Evolutionary conservation across 1,139 yeast species (phyloP).

Genomic region (Arxiozyma bovina): DNA sequence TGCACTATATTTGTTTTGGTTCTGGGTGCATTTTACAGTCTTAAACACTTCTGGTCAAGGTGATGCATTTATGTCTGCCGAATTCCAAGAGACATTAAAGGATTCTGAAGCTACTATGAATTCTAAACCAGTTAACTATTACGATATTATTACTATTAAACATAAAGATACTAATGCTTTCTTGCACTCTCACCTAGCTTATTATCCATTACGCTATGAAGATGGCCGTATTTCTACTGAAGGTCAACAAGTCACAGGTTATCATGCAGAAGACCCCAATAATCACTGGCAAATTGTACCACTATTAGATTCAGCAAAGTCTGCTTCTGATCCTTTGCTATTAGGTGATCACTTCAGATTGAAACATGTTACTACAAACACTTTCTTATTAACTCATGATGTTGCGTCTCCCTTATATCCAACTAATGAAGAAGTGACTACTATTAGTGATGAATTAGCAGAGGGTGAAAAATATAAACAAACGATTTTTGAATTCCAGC

Average conservation of each 20-base stretch:
- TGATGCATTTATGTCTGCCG: conserved; percentile 84
- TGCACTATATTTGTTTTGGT: conserved; percentile 80
- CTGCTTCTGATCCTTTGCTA: conserved; percentile 40
- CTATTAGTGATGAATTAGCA: conserved; percentile 54
- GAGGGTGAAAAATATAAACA: conserved; percentile 53
- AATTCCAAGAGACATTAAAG: conserved; percentile 82
- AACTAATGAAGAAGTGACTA: conserved; percentile 85
- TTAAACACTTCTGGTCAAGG: conserved; percentile 90
- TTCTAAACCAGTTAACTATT: conserved; percentile 63
- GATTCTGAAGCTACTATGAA: conserved; percentile 72
- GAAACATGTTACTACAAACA: conserved; percentile 72
- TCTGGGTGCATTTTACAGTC: conserved; percentile 79
- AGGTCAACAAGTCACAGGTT: conserved; percentile 90
- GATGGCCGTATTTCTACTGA: conserved; percentile 94
- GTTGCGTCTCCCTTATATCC: conserved; percentile 93
- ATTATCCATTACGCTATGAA: conserved; percentile 85
- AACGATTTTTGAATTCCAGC: conserved; percentile 70
- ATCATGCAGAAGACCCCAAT: conserved; percentile 48
- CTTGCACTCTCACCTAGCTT: conserved; percentile 68
- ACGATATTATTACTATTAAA: conserved; percentile 65
- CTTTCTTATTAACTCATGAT: conserved; percentile 80
- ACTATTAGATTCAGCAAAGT: conserved; percentile 36
- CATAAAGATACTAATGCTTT: conserved; percentile 69
- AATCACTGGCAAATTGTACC: conserved; percentile 89
- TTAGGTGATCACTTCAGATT: conserved; percentile 68